Evolutionary conservation across 768 basidiomycete species (phyloP), one percentile per base, ranked within the genome.

Genomic region (Serendipita sp.): DNA sequence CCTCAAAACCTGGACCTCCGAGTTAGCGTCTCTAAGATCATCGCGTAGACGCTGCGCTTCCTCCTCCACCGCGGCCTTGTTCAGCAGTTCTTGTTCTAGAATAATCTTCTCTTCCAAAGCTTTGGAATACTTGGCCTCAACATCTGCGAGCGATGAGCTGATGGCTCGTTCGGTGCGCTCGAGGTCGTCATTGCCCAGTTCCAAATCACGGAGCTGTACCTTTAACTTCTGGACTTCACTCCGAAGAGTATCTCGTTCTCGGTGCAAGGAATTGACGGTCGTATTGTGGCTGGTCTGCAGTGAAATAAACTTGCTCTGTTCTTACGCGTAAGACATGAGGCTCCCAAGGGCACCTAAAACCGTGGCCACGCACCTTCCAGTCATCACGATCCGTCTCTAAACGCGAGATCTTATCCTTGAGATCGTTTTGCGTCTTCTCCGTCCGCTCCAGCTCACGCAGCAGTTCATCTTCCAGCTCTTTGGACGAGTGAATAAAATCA

Each of bases 111-210:
- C 93, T 74, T 99, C 96, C 38, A 98, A 78, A 0, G 88, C 88
- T 63, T 86, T 82, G 66, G 92, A 85, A 76, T 98, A 95, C 73
- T 87, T 92, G 69, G 83, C 78, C 75, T 96, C 93, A 70, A 91
- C 78, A 72, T 89, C 88, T 3, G 86, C 88, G 69, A 94, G 75
- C 69, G 83, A 88, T 58, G 87, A 90, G 7, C 87, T 82, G 46
- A 89, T 86, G 62, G 88, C 89, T 34, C 96, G 83, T 72, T 97
- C 95, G 73, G 88, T 94, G 67, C 93, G 81, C 73, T 98, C 96
- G 65, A 99, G 79, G 75, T 98, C 94, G 71, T 99, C 96, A 71
- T 96, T 97, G 54, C 95, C 95, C 84, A 98, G 88, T 75, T 98
- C 95, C 35, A 96, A 78, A 73, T 97, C 91, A 24, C 89, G 83